Percentiles rank a stretch among this genome's conserved stretches.
Evolutionary conservation across 305 asterid genomes (phyloP).

Genomic region (Fraxinus angustifolia): DNA sequence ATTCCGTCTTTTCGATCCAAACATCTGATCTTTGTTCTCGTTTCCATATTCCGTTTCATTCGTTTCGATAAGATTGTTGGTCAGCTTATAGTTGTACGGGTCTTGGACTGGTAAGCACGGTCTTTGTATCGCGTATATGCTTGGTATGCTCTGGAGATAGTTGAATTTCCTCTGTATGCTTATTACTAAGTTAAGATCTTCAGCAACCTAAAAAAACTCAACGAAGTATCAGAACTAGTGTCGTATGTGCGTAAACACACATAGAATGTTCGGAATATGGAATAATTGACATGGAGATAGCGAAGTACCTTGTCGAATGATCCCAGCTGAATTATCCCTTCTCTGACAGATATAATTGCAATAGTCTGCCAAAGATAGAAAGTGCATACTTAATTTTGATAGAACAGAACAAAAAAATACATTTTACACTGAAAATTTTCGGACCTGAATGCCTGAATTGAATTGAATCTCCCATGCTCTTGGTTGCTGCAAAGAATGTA

Average conservation of each 20-base stretch:
- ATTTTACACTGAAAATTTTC: not conserved
- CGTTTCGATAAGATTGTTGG: conserved; percentile 26
- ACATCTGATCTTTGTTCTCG: conserved; percentile 31
- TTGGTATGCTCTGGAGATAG: conserved; percentile 68
- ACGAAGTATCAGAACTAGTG: not conserved
- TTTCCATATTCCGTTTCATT: conserved; percentile 16
- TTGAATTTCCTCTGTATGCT: conserved; percentile 68
- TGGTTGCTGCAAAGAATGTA: conserved; percentile 52
- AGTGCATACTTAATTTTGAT: conserved; percentile 16
- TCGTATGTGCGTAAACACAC: not conserved
- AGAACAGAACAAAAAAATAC: not conserved
- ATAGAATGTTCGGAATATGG: not conserved
- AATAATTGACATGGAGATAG: not conserved
- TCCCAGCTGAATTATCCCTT: conserved; percentile 79
- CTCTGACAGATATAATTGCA: conserved; percentile 65
- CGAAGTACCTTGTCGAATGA: conserved; percentile 58
- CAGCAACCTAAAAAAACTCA: conserved; percentile 41
- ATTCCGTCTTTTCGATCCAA: conserved; percentile 45
- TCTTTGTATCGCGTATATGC: conserved; percentile 53
- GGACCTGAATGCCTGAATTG: conserved; percentile 79
- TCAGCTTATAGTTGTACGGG: conserved; percentile 25
- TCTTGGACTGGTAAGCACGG: conserved; percentile 42
- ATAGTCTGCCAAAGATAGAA: conserved; percentile 51
- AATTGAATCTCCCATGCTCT: conserved; percentile 85
- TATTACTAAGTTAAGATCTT: conserved; percentile 58